Evolutionary conservation across 805 yeast species (phyloP).

Genomic region (Yamadazyma ubonensis): DNA sequence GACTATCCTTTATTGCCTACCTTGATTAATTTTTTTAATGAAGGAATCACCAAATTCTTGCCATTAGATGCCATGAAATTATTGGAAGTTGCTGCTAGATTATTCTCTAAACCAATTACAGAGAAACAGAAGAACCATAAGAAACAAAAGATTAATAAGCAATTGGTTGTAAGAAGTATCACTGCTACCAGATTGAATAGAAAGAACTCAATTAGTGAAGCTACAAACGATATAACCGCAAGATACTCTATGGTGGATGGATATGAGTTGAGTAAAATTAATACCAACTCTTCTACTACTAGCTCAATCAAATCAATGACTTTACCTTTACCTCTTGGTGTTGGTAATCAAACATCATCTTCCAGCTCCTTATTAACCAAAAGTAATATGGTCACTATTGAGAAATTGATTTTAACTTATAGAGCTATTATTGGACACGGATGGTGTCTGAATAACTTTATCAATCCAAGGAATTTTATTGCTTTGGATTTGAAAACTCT

Average conservation of each 20-base stretch:
- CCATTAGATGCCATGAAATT: slow-evolving; percentile 67
- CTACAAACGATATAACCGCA: slow-evolving; percentile 20
- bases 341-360: slow-evolving; percentile 42
- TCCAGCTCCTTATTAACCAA: slow-evolving; percentile 38
- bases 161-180: slow-evolving; percentile 55
- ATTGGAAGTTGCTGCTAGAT: slow-evolving; percentile 59
- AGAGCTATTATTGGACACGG: slow-evolving; percentile 50
- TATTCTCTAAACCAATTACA: slow-evolving; percentile 55
- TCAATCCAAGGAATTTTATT: slow-evolving; percentile 29
- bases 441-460: slow-evolving; percentile 41
- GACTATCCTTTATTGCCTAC: slow-evolving; percentile 68
- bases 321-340: slow-evolving; percentile 43
- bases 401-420: slow-evolving; percentile 51
- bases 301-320: slow-evolving; percentile 40
- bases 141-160: slow-evolving; percentile 26
- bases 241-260: slow-evolving; percentile 55
- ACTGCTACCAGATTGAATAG: slow-evolving; percentile 35
- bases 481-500: slow-evolving; percentile 34
- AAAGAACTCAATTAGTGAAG: slow-evolving; percentile 30
- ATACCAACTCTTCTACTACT: slow-evolving; percentile 46
- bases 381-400: slow-evolving; percentile 44
- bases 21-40: slow-evolving; percentile 75
- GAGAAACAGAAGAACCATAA: slow-evolving; percentile 29
- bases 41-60: slow-evolving; percentile 57
- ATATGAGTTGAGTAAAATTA: slow-evolving; percentile 52